Evolutionary conservation across 2,329 filamentous ascomycete genomes (phyloP), one percentile per base, ranked within the genome.

Genomic region (Westerdykella aurantiaca): DNA sequence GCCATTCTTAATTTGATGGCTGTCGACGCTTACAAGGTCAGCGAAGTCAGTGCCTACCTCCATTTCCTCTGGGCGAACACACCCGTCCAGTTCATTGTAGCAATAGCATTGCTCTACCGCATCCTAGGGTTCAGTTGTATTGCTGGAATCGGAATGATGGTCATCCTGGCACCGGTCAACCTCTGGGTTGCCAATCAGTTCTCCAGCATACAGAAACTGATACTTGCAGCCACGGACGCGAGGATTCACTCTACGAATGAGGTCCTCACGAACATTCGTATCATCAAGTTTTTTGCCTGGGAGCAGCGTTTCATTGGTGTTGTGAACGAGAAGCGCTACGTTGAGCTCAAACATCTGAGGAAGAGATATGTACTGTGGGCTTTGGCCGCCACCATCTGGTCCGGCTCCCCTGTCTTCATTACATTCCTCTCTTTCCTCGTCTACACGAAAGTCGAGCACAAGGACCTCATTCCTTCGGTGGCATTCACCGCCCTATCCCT

Each of bases 1-100:
- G 95, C 93, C n/a, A 96, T 98, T 60, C 98, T 98, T 73, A 98
- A 97, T 67, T 75, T 98, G 53, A 98, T 98, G 93, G 94, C 93
- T 10, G 94, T 98, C 34, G 94, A 98, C 72, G 96, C 91, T 38
- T 97, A 97, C 80, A 98, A 98, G 71, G 88, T 98, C 43, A 86
- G 88, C 49, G 93, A 98, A 64, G 84, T 95, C 46, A 93, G 88
- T 31, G 86, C 91, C 0, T 98, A 98, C 64, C 74, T 98, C 25
- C 93, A 98, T 69, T 98, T 95, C 68, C 74, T 98, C n/a, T 86
- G 91, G 74, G 91, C 90, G 0, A 83, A 86, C 48, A 90, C 91
- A 1, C 93, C 93, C 0, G 86, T 93, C 0, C 90, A 97, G 69
- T 79, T 98, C 33, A 71, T 86, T 37, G 80, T 96, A 37, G 87